Evolutionary conservation across 2,329 filamentous ascomycete genomes (phyloP).

Genomic region (Ustulina deusta): DNA sequence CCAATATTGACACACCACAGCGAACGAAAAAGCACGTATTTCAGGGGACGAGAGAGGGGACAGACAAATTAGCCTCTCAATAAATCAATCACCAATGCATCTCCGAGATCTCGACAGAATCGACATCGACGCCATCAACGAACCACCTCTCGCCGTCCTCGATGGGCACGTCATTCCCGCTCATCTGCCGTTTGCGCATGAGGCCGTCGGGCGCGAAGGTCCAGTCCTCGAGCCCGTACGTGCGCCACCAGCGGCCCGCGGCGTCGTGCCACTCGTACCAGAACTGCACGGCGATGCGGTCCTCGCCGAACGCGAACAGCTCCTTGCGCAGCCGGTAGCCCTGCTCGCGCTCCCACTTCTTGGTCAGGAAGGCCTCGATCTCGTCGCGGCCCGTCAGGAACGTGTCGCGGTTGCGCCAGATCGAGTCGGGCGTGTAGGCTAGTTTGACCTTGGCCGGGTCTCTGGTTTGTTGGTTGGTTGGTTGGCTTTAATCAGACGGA

Average conservation of each 20-base stretch:
- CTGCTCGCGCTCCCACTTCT: constrained; percentile 80
- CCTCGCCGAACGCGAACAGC: constrained; percentile 79
- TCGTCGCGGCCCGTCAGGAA: constrained; percentile 77
- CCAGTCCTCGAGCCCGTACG: constrained; percentile 86
- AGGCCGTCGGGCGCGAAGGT: constrained; percentile 76
- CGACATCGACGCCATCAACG: constrained; percentile 75
- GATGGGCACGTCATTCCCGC: constrained; percentile 77
- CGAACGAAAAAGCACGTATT: background rate
- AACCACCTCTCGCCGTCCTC: constrained; percentile 75
- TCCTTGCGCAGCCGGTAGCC: constrained; percentile 84
- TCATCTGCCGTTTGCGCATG: constrained; percentile 82
- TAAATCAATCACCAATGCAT: constrained; percentile 69
- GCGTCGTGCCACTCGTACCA: constrained; percentile 86
- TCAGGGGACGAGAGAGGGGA: background rate
- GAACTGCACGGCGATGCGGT: constrained; percentile 84
- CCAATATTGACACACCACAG: too few relatives aligned
- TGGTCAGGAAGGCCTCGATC: constrained; percentile 75
- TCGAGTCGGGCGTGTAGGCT: constrained; percentile 79
- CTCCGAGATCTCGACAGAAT: constrained; percentile 73
- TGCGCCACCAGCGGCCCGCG: constrained; percentile 83
- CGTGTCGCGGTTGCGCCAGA: constrained; percentile 82
- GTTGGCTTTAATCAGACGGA: background rate
- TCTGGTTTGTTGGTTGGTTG: constrained; percentile 54
- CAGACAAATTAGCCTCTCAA: background rate
- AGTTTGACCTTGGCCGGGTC: constrained; percentile 73